phyloP scores from a whole-genome alignment of 805 yeast species.

The Pichia nakasei region DNA sequence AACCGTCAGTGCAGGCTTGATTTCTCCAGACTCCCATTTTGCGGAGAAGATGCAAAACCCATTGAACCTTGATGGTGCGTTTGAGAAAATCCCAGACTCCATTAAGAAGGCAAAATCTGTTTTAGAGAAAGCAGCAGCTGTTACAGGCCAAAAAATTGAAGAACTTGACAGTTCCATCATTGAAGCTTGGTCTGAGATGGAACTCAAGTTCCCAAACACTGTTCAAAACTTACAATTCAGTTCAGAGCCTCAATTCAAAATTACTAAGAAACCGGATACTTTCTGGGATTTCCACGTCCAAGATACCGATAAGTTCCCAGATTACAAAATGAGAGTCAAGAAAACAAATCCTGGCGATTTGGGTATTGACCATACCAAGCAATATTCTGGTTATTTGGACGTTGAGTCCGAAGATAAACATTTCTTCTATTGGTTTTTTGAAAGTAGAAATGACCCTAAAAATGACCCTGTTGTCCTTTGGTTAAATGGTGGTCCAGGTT shows the following conservation, averaged over 20 bases:
- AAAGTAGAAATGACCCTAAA: constrained; percentile 78
- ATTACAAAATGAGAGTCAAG: constrained; percentile 43
- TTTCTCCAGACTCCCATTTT: not conserved
- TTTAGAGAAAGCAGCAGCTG: constrained; percentile 38
- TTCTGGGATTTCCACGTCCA: constrained; percentile 30
- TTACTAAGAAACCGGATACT: constrained; percentile 23
- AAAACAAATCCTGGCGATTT: constrained; percentile 38
- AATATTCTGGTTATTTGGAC: constrained; percentile 66
- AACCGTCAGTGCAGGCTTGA: constrained; percentile 2
- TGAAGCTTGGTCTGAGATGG: constrained; percentile 55
- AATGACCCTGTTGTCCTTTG: constrained; percentile 79
- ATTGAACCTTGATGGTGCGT: constrained; percentile 1
- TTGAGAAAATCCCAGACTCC: not conserved
- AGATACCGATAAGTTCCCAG: constrained; percentile 28
- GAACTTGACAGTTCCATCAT: constrained; percentile 41
- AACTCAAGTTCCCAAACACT: constrained; percentile 49
- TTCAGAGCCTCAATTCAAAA: constrained; percentile 40
- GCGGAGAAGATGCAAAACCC: constrained; percentile 5
- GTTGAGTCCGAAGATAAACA: constrained; percentile 67
- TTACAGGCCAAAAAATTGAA: constrained; percentile 43
- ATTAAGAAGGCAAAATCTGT: constrained; percentile 16
- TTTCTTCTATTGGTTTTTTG: constrained; percentile 90
- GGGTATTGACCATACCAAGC: constrained; percentile 57
- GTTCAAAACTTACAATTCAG: constrained; percentile 39
- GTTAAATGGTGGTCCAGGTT: constrained; percentile 97